phyloP scores from a whole-genome alignment of 2,329 filamentous ascomycete genomes.

The Westerdykella sp. region DNA sequence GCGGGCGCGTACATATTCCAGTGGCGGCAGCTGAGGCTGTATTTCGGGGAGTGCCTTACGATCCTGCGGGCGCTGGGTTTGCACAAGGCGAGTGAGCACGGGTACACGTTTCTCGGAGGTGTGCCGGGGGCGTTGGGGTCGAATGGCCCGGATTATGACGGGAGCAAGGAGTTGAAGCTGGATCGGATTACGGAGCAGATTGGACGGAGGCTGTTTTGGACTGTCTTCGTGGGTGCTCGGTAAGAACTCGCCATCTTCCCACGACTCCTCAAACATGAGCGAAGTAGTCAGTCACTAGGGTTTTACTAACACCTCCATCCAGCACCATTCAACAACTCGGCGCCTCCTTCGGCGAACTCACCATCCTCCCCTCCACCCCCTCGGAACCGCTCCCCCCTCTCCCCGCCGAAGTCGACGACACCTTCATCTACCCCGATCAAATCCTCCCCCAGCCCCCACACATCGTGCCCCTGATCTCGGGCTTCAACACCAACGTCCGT shows the following conservation, averaged over 20 bases:
- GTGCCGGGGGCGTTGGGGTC: slow-evolving; percentile 32
- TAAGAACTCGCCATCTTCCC: slow-evolving; percentile 27
- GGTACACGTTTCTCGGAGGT: slow-evolving; percentile 34
- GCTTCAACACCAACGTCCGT: slow-evolving; percentile 73
- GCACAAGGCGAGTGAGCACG: slow-evolving; percentile 48
- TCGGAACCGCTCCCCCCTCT: slow-evolving; percentile 71
- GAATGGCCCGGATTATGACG: slow-evolving; percentile 31
- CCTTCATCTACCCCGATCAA: slow-evolving; percentile 66
- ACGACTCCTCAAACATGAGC: slow-evolving; percentile 9
- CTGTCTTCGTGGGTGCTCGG: slow-evolving; percentile 67
- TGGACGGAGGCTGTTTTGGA: slow-evolving; percentile 67
- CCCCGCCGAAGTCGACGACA: slow-evolving; percentile 77
- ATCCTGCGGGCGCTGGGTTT: slow-evolving; percentile 63
- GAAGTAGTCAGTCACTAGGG: too few relatives aligned
- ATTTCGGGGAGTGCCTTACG: slow-evolving; percentile 65
- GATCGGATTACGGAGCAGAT: slow-evolving; percentile 49
- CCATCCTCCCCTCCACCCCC: slow-evolving; percentile 69
- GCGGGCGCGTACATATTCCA: slow-evolving; percentile 62
- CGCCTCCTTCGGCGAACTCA: slow-evolving; percentile 62
- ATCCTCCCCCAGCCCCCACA: slow-evolving; percentile 64
- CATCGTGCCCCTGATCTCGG: slow-evolving; percentile 63
- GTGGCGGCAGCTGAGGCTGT: slow-evolving; percentile 61
- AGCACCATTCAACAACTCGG: slow-evolving; percentile 75
- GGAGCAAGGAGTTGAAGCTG: slow-evolving; percentile 31
- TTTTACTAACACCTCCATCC: neutral